Percentiles rank a stretch among this genome's conserved stretches.
These are phyloP conservation scores for Helianthus tuberosus DNA, from an alignment of 129 eudicot genomes.

Conservation along the genomic window DNA sequence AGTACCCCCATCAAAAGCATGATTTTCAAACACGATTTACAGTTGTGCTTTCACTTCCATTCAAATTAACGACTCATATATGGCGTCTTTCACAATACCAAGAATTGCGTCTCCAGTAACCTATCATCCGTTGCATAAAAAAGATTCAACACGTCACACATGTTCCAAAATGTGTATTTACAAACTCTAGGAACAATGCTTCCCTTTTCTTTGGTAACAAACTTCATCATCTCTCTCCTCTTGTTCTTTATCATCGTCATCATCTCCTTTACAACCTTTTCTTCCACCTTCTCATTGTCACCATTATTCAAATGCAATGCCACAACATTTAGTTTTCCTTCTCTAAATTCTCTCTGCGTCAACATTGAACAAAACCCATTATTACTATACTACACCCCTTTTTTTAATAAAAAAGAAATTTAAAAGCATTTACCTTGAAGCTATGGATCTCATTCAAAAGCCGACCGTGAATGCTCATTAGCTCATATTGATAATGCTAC, in stretches of 20 bases:
- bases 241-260: neutral
- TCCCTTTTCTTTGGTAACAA: neutral
- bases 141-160: neutral
- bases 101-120: neutral
- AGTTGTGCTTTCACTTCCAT: too few species aligned
- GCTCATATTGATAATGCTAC: neutral
- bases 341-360: neutral
- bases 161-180: too few species aligned
- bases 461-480: too few species aligned
- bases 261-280: neutral
- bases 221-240: neutral
- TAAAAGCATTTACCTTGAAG: too few species aligned
- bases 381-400: neutral
- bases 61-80: too few species aligned
- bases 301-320: neutral
- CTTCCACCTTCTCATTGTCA: neutral
- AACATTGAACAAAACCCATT: neutral
- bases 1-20: neutral
- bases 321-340: neutral
- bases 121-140: too few species aligned
- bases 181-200: neutral
- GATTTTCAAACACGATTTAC: constrained; percentile 15
- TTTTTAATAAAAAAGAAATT: too few species aligned
- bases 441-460: too few species aligned
- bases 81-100: too few species aligned